Evolutionary conservation across 2,329 filamentous ascomycete genomes (phyloP).

Genomic region (Beauveria varroae): DNA sequence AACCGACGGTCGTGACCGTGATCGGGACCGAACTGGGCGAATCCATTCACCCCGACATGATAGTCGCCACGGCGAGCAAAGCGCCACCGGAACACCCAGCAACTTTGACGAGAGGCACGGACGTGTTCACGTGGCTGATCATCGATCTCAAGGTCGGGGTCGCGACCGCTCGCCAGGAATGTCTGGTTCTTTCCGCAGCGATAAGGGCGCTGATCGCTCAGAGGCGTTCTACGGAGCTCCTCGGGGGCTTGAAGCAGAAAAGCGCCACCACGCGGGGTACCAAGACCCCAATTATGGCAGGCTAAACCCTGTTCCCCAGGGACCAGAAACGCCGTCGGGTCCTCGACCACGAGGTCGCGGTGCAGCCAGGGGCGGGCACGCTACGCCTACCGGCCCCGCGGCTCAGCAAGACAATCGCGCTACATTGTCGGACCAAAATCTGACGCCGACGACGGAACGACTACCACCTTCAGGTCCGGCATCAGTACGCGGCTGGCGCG

Average conservation of each 20-base stretch:
- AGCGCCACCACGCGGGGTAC: conserved; percentile 34
- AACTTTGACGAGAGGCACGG: conserved; percentile 40
- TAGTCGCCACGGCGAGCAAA: conserved; percentile 24
- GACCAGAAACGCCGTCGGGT: conserved; percentile 45
- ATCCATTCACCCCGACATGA: conserved; percentile 43
- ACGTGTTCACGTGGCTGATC: conserved; percentile 32
- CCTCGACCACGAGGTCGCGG: conserved; percentile 44
- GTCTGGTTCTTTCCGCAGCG: conserved; percentile 13
- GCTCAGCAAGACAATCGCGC: conserved; percentile 37
- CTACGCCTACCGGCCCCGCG: conserved; percentile 28
- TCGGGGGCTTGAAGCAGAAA: conserved; percentile 39
- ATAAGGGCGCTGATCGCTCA: conserved; percentile 33
- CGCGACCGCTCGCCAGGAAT: conserved; percentile 27
- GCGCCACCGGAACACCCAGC: conserved; percentile 23
- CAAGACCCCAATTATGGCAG: conserved; percentile 58
- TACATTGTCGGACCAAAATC: conserved; percentile 29
- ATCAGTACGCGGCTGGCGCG: conserved; percentile 39
- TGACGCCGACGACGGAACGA: conserved; percentile 40
- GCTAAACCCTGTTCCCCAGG: conserved; percentile 44
- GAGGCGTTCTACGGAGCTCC: conserved; percentile 29
- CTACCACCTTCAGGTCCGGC: conserved; percentile 47
- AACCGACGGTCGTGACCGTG: conserved; percentile 40
- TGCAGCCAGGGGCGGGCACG: conserved; percentile 29
- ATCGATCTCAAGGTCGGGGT: conserved; percentile 23
- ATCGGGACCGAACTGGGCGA: conserved; percentile 34